Base-by-base conservation (phyloP, 2,329 filamentous ascomycete species). In the Pseudopithomyces maydicus region DNA sequence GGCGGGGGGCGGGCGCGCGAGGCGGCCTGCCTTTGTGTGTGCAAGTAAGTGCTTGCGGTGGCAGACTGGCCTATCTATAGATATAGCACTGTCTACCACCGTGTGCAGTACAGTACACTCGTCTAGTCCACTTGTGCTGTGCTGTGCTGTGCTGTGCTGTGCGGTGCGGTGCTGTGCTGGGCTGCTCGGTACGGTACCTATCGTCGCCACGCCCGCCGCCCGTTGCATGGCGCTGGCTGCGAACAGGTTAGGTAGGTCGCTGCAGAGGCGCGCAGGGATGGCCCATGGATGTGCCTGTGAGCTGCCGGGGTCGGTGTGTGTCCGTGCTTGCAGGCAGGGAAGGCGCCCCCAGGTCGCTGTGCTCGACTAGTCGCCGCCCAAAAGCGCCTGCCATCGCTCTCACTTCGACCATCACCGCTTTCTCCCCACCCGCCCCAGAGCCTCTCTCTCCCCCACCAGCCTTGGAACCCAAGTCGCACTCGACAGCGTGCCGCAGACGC, bases 381-480 rank as follows among this genome's bases (percentile, higher is more conserved):
- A 57, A 55, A 47, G 61, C 56, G 57, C 55, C 56, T 56, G 58
- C 61, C 58, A 56, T 55, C 57, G 56, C 65, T 59, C 67, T 62
- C 60, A 63, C 56, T 62, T 56, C 52, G 55, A 57, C 52, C 58
- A 66, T 61, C 67, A 62, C 62, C 59, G 55, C 61, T 56, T 56
- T 59, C 59, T 59, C 56, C 56, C 58, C 54, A 58, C 50, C 58
- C 62, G 59, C 48, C 42, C 48, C 39, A 58, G 55, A 29, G 26
- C 49, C 55, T 59, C 57, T 46, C 54, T 55, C 47, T 58, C 54
- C 48, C 48, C 44, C 47, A 35, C 26, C 47, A 55, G 61, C 58
- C 61, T 69, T 70, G 67, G 73, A 63, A 66, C 70, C 68, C 68
- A 68, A 64, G 67, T 73, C 71, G 71, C 64, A 64, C 66, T 71